Percentiles rank a stretch among this genome's conserved stretches.
These are phyloP conservation scores for Starmerella kuoi DNA, from an alignment of 805 yeast genomes.

Conservation along the genomic window DNA sequence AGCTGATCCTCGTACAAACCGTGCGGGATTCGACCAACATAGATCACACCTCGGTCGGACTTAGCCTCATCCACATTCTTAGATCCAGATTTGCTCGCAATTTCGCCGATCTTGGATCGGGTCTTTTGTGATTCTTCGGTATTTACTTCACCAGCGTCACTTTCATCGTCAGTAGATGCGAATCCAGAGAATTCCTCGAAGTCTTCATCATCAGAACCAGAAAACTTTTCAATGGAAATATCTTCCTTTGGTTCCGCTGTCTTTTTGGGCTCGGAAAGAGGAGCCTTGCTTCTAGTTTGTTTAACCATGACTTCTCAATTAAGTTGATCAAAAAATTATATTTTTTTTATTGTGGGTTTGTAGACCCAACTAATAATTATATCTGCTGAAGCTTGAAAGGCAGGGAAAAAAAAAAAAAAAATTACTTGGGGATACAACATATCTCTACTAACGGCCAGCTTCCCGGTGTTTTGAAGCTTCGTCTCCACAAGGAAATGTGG, in stretches of 20 bases:
- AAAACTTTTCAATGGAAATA: slow-evolving; percentile 3
- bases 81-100: slow-evolving; percentile 4
- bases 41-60: slow-evolving; percentile 49
- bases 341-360: too few relatives aligned
- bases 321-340: too few relatives aligned
- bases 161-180: slow-evolving; percentile 22
- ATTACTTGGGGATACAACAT: too few relatives aligned
- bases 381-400: too few relatives aligned
- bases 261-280: slow-evolving; percentile 8
- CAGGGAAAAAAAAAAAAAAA: too few relatives aligned
- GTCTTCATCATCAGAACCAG: slow-evolving; percentile 10
- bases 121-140: slow-evolving; percentile 7
- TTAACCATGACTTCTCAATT: background rate
- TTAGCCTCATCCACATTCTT: slow-evolving; percentile 2
- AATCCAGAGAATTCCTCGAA: slow-evolving; percentile 19
- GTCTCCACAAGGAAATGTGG: too few relatives aligned
- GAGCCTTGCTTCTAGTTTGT: slow-evolving; percentile 1
- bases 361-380: too few relatives aligned
- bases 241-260: slow-evolving; percentile 1
- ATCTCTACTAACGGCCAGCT: too few relatives aligned
- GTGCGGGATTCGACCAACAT: slow-evolving; percentile 84
- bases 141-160: slow-evolving; percentile 3
- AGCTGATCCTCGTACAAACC: slow-evolving; percentile 72
- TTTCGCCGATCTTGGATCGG: slow-evolving; percentile 3
- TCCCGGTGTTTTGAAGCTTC: too few relatives aligned